Base-by-base conservation (phyloP, 805 yeast genomes). In the Wickerhamomyces bisporus region DNA sequence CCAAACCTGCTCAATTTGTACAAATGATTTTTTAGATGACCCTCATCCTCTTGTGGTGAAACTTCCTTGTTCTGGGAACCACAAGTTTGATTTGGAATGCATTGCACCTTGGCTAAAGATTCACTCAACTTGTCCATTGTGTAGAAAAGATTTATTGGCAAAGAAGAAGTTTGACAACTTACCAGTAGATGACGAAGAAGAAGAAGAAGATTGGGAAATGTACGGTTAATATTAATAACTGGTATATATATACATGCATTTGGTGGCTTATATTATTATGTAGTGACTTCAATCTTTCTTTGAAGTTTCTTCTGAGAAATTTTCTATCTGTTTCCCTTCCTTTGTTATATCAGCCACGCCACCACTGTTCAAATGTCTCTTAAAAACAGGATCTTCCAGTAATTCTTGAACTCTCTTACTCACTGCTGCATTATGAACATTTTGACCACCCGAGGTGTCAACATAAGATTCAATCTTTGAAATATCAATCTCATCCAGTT, bases 51-150 rank as follows among this genome's bases (percentile, higher is more conserved):
- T 89, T 34, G 78, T 89, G 11, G 96, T 87, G 14, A 66, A 72
- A 48, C 66, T 89, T 19, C 81, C 82, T 6, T 89, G 98, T 60
- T 48, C 39, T 2, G 58, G 56, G 3, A 67, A 70, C 28, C 98
- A 89, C 58, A 71, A 71, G 30, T 89, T 85, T 60, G 98, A 89
- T 56, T 66, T 88, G 46, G 97, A 91, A 48, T 89, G 97, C 57
- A 79, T 91, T 27, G 81, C 83, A 0, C 93, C 95, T 0, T 89
- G 98, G 98, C 66, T 91, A 36, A 75, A 77, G 45, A 65, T 78
- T 36, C 77, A 82, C 49, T 65, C 73, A 2, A 81, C 86, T 0
- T 89, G 98, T 54, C 98, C 98, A 0, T 60, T 91, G 51, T 91
- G 97, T 55, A 69, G 98, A 46, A 77, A 73, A 43, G 81, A 87